A percentile compares a stretch with the other conserved stretches of the same genome.
phyloP scores from a whole-genome alignment of 2,329 filamentous ascomycete genomes.

The Phaeosphaeriaceae sp. region DNA sequence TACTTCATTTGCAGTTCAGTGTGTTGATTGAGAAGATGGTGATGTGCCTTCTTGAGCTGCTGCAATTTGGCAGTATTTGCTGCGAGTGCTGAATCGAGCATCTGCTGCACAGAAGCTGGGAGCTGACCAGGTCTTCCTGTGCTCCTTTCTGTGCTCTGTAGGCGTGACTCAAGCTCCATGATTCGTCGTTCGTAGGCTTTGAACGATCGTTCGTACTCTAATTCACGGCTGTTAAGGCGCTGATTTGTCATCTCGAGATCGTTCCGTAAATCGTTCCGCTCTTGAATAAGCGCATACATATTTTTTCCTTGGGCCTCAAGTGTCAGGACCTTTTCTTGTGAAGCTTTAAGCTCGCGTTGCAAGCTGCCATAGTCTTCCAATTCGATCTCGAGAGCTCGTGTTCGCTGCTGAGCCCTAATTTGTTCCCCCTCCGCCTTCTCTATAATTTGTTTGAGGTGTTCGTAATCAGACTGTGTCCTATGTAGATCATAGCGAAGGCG shows the following conservation, averaged over 20 bases:
- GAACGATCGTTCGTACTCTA: constrained; percentile 56
- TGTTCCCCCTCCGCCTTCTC: constrained; percentile 74
- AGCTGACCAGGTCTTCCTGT: constrained; percentile 41
- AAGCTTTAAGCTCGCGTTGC: constrained; percentile 38
- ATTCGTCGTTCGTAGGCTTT: constrained; percentile 58
- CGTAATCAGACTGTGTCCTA: constrained; percentile 64
- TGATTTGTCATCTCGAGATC: constrained; percentile 65
- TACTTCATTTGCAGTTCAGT: constrained; percentile 58
- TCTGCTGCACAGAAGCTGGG: constrained; percentile 51
- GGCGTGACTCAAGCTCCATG: constrained; percentile 51
- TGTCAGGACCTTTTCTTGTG: constrained; percentile 41
- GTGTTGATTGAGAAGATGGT: constrained; percentile 57
- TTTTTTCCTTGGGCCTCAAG: constrained; percentile 42
- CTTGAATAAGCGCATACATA: constrained; percentile 62
- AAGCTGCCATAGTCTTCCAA: constrained; percentile 63
- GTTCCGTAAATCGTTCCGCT: constrained; percentile 64
- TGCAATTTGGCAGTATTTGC: constrained; percentile 56
- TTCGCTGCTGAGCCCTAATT: constrained; percentile 57
- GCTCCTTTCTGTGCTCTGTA: constrained; percentile 33
- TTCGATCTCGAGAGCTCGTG: constrained; percentile 65
- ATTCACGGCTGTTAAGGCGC: constrained; percentile 61
- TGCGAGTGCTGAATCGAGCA: constrained; percentile 57
- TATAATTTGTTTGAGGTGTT: constrained; percentile 69
- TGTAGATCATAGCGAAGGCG: constrained; percentile 65
- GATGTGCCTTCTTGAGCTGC: constrained; percentile 60